Percentiles rank a stretch among this genome's conserved stretches.
phyloP scores from a whole-genome alignment of 2,329 filamentous ascomycete genomes.

The Calonectria hawksworthii region DNA sequence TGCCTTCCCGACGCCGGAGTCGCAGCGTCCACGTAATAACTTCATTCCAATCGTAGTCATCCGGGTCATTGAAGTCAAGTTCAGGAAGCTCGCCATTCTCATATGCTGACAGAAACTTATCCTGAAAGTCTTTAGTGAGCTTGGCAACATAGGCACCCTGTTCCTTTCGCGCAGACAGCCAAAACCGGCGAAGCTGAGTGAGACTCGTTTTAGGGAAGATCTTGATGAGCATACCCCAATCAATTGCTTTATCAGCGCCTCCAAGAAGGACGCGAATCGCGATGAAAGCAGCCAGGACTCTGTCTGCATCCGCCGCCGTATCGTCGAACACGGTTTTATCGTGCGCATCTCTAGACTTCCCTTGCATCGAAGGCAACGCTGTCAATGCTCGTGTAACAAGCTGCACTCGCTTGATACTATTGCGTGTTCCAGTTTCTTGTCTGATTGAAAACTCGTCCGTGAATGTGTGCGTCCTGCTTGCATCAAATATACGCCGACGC shows the following conservation, averaged over 20 bases:
- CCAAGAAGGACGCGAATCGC: constrained; percentile 71
- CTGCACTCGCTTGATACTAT: constrained; percentile 47
- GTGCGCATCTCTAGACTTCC: constrained; percentile 5
- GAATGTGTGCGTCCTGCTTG: background rate
- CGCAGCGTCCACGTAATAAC: constrained; percentile 77
- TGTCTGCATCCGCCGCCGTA: constrained; percentile 39
- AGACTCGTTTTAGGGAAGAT: constrained; percentile 69
- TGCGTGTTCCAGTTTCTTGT: constrained; percentile 19
- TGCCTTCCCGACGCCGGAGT: constrained; percentile 60
- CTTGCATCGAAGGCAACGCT: constrained; percentile 34
- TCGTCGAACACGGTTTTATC: constrained; percentile 25
- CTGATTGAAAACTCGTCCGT: background rate
- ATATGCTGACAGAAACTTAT: constrained; percentile 76
- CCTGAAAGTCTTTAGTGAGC: constrained; percentile 72
- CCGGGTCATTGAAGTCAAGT: constrained; percentile 74
- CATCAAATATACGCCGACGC: background rate
- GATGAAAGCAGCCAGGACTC: constrained; percentile 69
- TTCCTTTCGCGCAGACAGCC: constrained; percentile 65
- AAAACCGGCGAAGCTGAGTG: constrained; percentile 67
- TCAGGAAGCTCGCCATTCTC: constrained; percentile 70
- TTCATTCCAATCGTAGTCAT: constrained; percentile 76
- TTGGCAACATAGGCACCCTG: constrained; percentile 67
- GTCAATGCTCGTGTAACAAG: constrained; percentile 48
- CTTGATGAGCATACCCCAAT: constrained; percentile 71
- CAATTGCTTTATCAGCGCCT: constrained; percentile 70